Evolutionary conservation across 164 flowering plant species (phyloP), one percentile per base, ranked within the genome.

Genomic region (Chimonanthus salicifolius): DNA sequence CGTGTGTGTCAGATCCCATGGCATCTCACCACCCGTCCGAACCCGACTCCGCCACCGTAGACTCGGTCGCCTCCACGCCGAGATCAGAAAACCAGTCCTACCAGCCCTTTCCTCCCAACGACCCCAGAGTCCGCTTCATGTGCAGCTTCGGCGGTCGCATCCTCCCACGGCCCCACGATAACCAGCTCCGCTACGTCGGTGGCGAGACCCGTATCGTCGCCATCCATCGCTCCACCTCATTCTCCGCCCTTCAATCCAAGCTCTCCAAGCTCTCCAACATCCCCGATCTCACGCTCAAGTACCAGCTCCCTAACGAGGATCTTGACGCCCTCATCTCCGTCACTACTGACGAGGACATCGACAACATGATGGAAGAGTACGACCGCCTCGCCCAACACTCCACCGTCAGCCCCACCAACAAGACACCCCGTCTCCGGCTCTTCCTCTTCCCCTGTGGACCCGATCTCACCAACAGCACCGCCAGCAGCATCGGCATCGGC

Each of bases 271-370:
- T 89, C 64, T 80, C 87, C 44, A 86, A 85, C 18, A 71, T 75
- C 8, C 47, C 60, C 60, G 82, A 86, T 47, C 15, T 92, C 47
- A 79, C 82, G 71, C 75, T 95, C 21, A 95, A 95, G 83, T 95
- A 95, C 75, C 99, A 95, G 83, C 92, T 95, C n/a, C 99, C 99
- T 0, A 92, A 82, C 68, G 98, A 95, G 72, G 99, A 95, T 21
- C 91, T 95, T 0, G 99, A 95, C 74, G 86, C 98, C 20, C 78
- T 95, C 49, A 93, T 95, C 65, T 87, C 99, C 8, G 94, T 95
- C 47, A 82, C 88, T 9, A 88, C 87, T 3, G 99, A 95, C 49
- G 99, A 95, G 74, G 99, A 95, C 67, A 80, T 95, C 11, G 96
- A 92, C 71, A 92, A 93, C 79, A 93, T 95, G 99, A 87, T 95